A percentile compares a stretch with the other conserved stretches of the same genome.
Evolutionary conservation across 768 basidiomycete genomes (phyloP).

Genomic region (Agrocybe pediades): DNA sequence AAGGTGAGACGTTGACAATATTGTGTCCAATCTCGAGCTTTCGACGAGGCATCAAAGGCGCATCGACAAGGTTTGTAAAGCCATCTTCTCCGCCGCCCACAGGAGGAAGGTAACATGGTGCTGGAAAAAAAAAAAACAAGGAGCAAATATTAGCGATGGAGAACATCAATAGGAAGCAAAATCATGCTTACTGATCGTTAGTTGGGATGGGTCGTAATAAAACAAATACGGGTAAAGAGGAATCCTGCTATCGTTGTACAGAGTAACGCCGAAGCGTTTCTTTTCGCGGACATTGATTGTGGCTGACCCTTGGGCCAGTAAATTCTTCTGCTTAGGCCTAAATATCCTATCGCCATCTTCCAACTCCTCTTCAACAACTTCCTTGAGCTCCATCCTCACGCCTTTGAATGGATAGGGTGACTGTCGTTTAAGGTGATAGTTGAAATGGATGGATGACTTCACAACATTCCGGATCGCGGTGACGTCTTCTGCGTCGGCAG

Average conservation of each 20-base stretch:
- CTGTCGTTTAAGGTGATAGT: slow-evolving; percentile 28
- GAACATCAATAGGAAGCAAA: background rate
- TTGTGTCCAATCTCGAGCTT: background rate
- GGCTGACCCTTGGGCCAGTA: background rate
- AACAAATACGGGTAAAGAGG: background rate
- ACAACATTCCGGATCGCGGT: slow-evolving; percentile 20
- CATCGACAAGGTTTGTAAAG: background rate
- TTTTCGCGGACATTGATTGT: background rate
- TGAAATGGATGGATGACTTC: slow-evolving; percentile 23
- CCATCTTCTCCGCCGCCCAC: background rate
- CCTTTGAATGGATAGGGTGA: background rate
- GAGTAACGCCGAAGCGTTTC: background rate
- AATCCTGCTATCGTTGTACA: background rate
- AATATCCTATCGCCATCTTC: background rate
- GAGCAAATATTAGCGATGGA: background rate
- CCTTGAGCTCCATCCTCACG: background rate
- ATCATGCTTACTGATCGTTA: background rate
- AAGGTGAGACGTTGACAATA: background rate
- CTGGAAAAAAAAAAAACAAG: background rate
- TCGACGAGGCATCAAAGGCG: background rate
- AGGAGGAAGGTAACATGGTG: background rate
- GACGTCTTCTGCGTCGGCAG: slow-evolving; percentile 10
- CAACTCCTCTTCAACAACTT: background rate
- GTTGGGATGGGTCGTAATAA: background rate
- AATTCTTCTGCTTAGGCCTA: background rate